Conservation (phyloP, 2,329 filamentous ascomycete species). For the Berkeleyomyces rouxiae region DNA sequence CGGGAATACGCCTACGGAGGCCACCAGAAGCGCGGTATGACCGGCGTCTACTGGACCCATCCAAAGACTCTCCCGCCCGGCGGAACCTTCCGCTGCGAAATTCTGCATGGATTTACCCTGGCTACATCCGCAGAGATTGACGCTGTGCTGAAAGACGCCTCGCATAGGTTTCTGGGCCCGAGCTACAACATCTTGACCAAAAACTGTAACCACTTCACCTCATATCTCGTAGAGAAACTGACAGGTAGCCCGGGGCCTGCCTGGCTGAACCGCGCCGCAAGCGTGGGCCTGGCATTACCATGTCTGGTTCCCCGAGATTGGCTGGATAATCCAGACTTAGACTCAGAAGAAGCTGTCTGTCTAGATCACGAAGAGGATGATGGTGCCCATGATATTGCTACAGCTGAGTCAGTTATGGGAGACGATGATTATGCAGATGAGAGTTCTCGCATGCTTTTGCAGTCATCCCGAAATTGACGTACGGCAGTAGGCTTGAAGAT, state of each 20-base stretch:
- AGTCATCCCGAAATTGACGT: background rate
- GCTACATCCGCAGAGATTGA: conserved; percentile 54
- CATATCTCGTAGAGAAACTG: conserved; percentile 55
- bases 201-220: conserved; percentile 84
- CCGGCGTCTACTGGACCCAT: conserved; percentile 70
- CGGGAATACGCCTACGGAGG: conserved; percentile 76
- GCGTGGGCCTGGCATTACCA: conserved; percentile 62
- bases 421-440: conserved; percentile 34
- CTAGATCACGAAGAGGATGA: conserved; percentile 55
- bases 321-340: conserved; percentile 63
- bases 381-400: conserved; percentile 34
- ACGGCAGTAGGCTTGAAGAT: background rate
- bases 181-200: conserved; percentile 67
- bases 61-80: conserved; percentile 58
- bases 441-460: conserved; percentile 18
- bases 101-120: conserved; percentile 67
- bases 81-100: conserved; percentile 56
- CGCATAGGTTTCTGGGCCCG: conserved; percentile 56
- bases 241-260: conserved; percentile 52
- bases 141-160: conserved; percentile 48
- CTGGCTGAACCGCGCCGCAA: conserved; percentile 75
- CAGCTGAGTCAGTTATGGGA: conserved; percentile 32
- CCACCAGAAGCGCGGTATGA: conserved; percentile 52
- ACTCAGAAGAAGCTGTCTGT: conserved; percentile 53
- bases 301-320: conserved; percentile 72